Evolutionary conservation across 345 rosid species (phyloP).

Genomic region (Carallia brachiata): DNA sequence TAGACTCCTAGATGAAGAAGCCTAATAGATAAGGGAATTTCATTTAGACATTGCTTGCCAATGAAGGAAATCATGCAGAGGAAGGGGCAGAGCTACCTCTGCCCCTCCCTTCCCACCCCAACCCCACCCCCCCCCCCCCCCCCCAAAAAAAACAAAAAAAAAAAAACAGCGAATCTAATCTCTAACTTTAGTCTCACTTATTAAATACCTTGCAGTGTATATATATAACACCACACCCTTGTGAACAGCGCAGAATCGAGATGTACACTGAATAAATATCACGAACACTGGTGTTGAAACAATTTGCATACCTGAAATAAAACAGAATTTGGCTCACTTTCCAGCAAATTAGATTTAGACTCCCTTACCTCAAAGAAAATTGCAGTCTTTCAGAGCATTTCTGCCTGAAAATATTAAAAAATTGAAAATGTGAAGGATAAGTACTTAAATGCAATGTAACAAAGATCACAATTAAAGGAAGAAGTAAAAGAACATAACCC

Average conservation of each 20-base stretch:
- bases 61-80: slow-evolving; percentile 9
- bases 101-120: too few species aligned
- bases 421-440: slow-evolving; percentile 6
- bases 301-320: slow-evolving; percentile 56
- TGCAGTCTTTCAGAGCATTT: slow-evolving; percentile 61
- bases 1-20: slow-evolving; percentile 28
- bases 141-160: too few species aligned
- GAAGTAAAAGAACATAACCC: slow-evolving; percentile 14
- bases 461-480: slow-evolving; percentile 6
- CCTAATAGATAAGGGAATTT: slow-evolving; percentile 33
- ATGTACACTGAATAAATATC: neutral
- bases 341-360: slow-evolving; percentile 55
- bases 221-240: too few species aligned
- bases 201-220: too few species aligned
- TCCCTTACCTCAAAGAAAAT: slow-evolving; percentile 47
- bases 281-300: neutral
- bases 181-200: too few species aligned
- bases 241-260: neutral
- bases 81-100: neutral
- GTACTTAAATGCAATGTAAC: neutral
- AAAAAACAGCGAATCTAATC: too few species aligned
- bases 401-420: slow-evolving; percentile 51
- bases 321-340: slow-evolving; percentile 55
- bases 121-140: too few species aligned
- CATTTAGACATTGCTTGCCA: neutral